These are phyloP conservation scores for Cystobasidium slooffiae DNA, from an alignment of 1,284 basidiomycete genomes.

Conservation along the genomic window DNA sequence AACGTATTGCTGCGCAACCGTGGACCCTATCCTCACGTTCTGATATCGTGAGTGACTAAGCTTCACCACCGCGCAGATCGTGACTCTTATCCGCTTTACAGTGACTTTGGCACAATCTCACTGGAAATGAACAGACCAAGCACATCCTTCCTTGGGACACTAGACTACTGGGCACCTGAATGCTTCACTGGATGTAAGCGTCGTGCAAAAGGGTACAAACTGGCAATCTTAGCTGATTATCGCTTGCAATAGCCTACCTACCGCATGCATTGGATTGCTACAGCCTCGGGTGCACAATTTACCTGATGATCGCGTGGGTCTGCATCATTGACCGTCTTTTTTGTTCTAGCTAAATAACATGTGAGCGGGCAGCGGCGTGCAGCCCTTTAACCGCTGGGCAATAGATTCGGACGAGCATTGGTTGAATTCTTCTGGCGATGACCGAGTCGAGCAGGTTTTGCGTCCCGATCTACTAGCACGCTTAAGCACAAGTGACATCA, in stretches of 20 bases:
- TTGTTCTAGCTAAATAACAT: not conserved
- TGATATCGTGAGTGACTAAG: conserved; percentile 12
- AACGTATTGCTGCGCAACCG: conserved; percentile 34
- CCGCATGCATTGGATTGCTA: conserved; percentile 27
- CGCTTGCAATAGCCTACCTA: conserved; percentile 7
- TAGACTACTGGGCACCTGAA: conserved; percentile 34
- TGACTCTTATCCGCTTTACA: not conserved
- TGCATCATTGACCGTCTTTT: not conserved
- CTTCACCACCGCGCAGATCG: not conserved
- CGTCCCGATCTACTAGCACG: not conserved
- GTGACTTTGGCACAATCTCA: conserved; percentile 33
- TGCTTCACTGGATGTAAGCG: conserved; percentile 9
- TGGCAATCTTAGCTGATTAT: not conserved
- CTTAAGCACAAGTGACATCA: not conserved
- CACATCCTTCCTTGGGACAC: conserved; percentile 10
- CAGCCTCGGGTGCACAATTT: conserved; percentile 23
- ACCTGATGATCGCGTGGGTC: conserved; percentile 18
- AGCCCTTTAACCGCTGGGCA: not conserved
- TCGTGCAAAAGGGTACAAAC: not conserved
- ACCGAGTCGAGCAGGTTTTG: not conserved
- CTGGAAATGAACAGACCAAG: not conserved
- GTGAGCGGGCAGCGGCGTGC: not conserved
- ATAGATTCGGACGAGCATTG: not conserved
- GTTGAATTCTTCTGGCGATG: conserved; percentile 3
- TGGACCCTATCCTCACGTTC: conserved; percentile 31